Percentiles rank a stretch among this genome's conserved stretches.
Conservation (phyloP, 371 early-diverging fungal genomes). For the Lichtheimia ramosa region DNA sequence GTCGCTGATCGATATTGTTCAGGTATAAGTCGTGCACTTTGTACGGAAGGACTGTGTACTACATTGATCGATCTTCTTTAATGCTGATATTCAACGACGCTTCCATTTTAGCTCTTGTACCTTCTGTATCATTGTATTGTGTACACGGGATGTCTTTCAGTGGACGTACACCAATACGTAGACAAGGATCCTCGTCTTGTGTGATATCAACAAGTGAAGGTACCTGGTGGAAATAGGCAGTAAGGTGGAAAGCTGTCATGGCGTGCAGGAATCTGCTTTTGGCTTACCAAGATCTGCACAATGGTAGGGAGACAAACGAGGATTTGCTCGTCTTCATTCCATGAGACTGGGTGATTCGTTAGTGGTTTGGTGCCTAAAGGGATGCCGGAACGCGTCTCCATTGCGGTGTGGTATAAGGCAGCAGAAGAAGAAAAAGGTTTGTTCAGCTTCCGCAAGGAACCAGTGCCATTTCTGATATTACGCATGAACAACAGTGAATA, state of each 20-base stretch:
- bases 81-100: not conserved
- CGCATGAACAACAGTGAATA: no score
- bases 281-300: not conserved
- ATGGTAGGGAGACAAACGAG: not conserved
- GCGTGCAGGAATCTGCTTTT: no score
- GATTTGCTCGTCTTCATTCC: not conserved
- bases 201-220: constrained; percentile 25
- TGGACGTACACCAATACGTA: constrained; percentile 5
- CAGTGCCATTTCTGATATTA: no score
- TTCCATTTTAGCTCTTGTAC: not conserved
- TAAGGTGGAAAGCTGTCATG: no score
- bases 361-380: not conserved
- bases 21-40: constrained; percentile 9
- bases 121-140: not conserved
- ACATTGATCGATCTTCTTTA: constrained; percentile 5
- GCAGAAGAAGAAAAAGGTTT: not conserved
- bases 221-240: constrained; percentile 15
- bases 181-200: constrained; percentile 25
- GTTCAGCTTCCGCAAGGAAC: no score
- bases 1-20: constrained; percentile 28
- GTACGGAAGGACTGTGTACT: constrained; percentile 12
- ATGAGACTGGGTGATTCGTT: not conserved
- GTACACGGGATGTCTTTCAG: constrained; percentile 4
- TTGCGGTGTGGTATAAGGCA: not conserved
- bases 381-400: not conserved